These are phyloP conservation scores for Phytophthora pini DNA, from an alignment of 352 stramenopile species.

Conservation along the genomic window DNA sequence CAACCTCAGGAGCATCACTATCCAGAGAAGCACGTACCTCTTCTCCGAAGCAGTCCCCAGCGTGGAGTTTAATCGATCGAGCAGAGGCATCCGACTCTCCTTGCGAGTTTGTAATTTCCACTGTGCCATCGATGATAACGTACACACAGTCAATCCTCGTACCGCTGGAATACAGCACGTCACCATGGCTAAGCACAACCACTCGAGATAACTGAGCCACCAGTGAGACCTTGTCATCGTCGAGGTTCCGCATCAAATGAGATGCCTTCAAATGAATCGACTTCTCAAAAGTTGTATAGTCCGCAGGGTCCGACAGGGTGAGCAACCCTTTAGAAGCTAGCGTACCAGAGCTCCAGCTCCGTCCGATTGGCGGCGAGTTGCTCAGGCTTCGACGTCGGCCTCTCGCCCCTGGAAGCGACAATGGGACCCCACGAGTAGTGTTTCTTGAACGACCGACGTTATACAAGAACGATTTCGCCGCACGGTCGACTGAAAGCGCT, in stretches of 20 bases:
- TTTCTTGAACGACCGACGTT: slow-evolving; percentile 64
- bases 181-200: slow-evolving; percentile 57
- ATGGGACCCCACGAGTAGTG: slow-evolving; percentile 29
- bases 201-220: slow-evolving; percentile 79
- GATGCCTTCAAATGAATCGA: slow-evolving; percentile 87
- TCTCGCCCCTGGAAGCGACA: slow-evolving; percentile 41
- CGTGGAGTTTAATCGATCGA: slow-evolving; percentile 57
- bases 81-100: slow-evolving; percentile 13
- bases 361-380: slow-evolving; percentile 28
- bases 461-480: slow-evolving; percentile 79
- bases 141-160: slow-evolving; percentile 59
- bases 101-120: slow-evolving; percentile 47
- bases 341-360: slow-evolving; percentile 34
- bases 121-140: slow-evolving; percentile 75
- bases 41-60: slow-evolving; percentile 85
- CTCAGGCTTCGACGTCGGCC: slow-evolving; percentile 54
- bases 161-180: slow-evolving; percentile 60
- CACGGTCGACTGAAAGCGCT: slow-evolving; percentile 67
- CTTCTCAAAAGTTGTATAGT: slow-evolving; percentile 87
- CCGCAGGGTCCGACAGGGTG: slow-evolving; percentile 49
- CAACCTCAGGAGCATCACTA: not conserved
- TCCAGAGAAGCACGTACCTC: slow-evolving; percentile 44
- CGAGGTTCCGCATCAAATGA: slow-evolving; percentile 82
- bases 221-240: slow-evolving; percentile 84
- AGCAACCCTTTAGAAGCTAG: slow-evolving; percentile 38